A percentile compares a stretch with the other conserved stretches of the same genome.
Conservation (phyloP, 768 basidiomycete genomes). For the Boletus insuetus region DNA sequence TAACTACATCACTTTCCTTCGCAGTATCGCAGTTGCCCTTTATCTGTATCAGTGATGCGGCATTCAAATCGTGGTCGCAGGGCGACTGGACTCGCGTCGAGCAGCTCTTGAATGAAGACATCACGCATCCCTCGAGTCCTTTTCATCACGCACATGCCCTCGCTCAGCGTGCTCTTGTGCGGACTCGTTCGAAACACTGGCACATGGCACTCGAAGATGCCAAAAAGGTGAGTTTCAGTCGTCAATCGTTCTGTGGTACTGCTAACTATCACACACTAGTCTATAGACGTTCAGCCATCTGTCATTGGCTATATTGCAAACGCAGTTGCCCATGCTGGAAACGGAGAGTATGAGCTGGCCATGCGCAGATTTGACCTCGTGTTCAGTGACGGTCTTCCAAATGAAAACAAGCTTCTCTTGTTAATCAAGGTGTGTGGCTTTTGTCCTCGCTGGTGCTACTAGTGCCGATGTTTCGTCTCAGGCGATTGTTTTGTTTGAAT, state of each 20-base stretch:
- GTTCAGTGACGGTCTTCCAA: background rate
- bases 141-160: background rate
- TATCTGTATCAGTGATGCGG: background rate
- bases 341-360: background rate
- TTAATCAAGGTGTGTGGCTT: conserved; percentile 1
- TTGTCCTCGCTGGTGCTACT: background rate
- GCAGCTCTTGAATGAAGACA: background rate
- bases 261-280: background rate
- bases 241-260: too few relatives aligned
- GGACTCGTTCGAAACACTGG: background rate
- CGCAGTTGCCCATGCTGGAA: background rate
- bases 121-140: background rate
- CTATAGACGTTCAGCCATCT: conserved; percentile 2
- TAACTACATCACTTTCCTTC: too few relatives aligned
- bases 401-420: conserved; percentile 3
- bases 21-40: background rate
- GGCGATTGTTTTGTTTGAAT: conserved; percentile 1
- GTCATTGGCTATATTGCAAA: conserved; percentile 10
- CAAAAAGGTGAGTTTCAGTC: background rate
- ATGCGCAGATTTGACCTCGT: conserved; percentile 3
- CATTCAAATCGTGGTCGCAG: background rate
- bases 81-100: background rate
- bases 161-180: background rate
- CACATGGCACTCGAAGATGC: conserved; percentile 7
- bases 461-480: background rate